Percentiles rank a stretch among this genome's conserved stretches.
Conservation (phyloP, 2,329 filamentous ascomycete species). For the Apiospora hydei region DNA sequence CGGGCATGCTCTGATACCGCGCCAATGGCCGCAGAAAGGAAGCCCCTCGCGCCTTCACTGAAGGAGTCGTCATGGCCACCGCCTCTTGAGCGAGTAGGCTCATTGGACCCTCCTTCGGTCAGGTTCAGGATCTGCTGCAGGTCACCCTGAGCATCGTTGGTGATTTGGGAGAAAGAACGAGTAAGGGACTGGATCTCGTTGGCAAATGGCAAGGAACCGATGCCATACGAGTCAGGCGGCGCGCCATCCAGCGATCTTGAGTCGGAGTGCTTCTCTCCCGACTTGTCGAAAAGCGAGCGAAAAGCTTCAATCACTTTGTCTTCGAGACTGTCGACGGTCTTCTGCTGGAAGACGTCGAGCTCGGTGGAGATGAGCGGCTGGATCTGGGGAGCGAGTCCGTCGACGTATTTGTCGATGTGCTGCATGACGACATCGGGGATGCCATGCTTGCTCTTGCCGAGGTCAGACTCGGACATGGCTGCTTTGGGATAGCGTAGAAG, state of each 20-base stretch:
- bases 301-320: constrained; percentile 53
- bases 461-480: constrained; percentile 1
- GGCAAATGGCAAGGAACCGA: constrained; percentile 52
- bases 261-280: constrained; percentile 32
- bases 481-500: constrained; percentile 1
- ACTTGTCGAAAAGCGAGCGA: constrained; percentile 51
- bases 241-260: constrained; percentile 41
- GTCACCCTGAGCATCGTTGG: constrained; percentile 51
- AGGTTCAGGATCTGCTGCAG: constrained; percentile 53
- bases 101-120: constrained; percentile 45
- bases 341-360: constrained; percentile 52
- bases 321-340: constrained; percentile 55
- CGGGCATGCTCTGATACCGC: constrained; percentile 51
- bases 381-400: constrained; percentile 54
- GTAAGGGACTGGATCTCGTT: constrained; percentile 52
- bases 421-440: constrained; percentile 52
- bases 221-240: constrained; percentile 50
- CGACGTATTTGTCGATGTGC: constrained; percentile 55
- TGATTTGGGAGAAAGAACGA: constrained; percentile 48
- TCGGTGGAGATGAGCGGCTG: constrained; percentile 54
- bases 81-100: constrained; percentile 39
- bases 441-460: constrained; percentile 16
- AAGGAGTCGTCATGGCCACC: constrained; percentile 33
- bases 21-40: constrained; percentile 51
- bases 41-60: constrained; percentile 43